phyloP scores from a whole-genome alignment of 768 basidiomycete genomes.

The Chalciporus pseudorubinellus region DNA sequence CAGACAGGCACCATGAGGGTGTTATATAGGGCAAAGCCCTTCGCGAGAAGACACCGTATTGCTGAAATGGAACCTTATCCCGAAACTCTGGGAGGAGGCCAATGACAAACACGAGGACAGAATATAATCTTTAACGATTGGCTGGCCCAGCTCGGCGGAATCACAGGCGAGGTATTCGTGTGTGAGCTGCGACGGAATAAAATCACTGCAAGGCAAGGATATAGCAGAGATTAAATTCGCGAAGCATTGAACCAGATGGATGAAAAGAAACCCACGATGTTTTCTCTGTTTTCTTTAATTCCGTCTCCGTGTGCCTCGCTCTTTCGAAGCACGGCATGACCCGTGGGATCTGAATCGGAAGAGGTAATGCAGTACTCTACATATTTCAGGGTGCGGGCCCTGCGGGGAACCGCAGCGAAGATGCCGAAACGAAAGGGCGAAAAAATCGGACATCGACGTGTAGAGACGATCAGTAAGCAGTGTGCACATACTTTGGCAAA shows the following conservation, averaged over 20 bases:
- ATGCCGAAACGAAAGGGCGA: slow-evolving; percentile 15
- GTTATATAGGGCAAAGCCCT: not conserved
- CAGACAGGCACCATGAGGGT: not conserved
- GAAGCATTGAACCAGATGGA: not conserved
- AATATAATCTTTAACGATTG: not conserved
- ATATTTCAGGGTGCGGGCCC: slow-evolving; percentile 1
- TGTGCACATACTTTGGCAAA: too few species aligned
- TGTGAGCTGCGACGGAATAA: not conserved
- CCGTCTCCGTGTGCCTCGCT: slow-evolving; percentile 14
- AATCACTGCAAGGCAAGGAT: not conserved
- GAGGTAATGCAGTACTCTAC: not conserved
- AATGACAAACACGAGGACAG: not conserved
- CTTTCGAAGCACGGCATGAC: slow-evolving; percentile 4
- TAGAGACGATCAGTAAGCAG: not conserved
- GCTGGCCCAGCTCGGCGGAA: not conserved
- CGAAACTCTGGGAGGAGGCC: not conserved
- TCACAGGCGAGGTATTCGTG: not conserved
- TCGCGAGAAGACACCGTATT: not conserved
- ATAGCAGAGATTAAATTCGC: slow-evolving; percentile 4
- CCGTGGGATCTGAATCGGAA: slow-evolving; percentile 10
- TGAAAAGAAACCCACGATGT: slow-evolving; percentile 14
- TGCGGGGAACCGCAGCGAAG: slow-evolving; percentile 2
- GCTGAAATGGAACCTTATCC: not conserved
- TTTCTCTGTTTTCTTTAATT: slow-evolving; percentile 13
- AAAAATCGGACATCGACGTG: slow-evolving; percentile 15